Percentiles rank a stretch among this genome's conserved stretches.
phyloP scores from a whole-genome alignment of 768 basidiomycete species.

The Saitozyma podzolica region DNA sequence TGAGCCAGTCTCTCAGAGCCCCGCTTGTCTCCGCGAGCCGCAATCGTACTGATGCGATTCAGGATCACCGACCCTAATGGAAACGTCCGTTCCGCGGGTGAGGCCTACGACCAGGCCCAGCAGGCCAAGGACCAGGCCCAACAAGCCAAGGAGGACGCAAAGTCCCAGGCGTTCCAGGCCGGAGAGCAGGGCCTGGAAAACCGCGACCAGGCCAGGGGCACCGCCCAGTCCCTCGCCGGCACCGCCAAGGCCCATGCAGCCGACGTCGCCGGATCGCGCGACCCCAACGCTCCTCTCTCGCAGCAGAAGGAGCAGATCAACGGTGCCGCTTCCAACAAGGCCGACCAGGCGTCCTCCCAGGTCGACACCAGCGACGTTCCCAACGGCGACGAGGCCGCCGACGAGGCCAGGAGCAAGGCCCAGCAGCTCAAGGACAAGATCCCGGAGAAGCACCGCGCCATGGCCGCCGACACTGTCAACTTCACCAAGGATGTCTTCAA shows the following conservation, averaged over 20 bases:
- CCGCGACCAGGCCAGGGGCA: conserved; percentile 29
- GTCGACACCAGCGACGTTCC: conserved; percentile 3
- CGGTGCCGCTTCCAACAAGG: conserved; percentile 45
- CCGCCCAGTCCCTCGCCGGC: conserved; percentile 13
- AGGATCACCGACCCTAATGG: conserved; percentile 52
- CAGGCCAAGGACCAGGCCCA: conserved; percentile 39
- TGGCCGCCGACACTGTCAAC: conserved; percentile 59
- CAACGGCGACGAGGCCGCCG: conserved; percentile 38
- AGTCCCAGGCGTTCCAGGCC: conserved; percentile 45
- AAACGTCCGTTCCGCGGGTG: conserved; percentile 48
- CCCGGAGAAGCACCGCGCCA: conserved; percentile 69
- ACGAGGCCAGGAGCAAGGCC: conserved; percentile 44
- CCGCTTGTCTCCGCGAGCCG: background rate
- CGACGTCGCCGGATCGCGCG: conserved; percentile 37
- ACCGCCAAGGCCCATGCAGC: conserved; percentile 36
- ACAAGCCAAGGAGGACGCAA: conserved; percentile 25
- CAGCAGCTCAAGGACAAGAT: conserved; percentile 60
- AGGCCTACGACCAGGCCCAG: conserved; percentile 46
- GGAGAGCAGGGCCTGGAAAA: background rate
- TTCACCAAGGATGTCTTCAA: conserved; percentile 67
- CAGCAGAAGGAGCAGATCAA: conserved; percentile 43
- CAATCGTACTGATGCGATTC: background rate
- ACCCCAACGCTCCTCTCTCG: conserved; percentile 46
- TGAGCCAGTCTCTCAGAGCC: conserved; percentile 5
- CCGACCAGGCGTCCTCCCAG: conserved; percentile 33